Evolutionary conservation across 2,329 filamentous ascomycete genomes (phyloP), one percentile per base, ranked within the genome.

Genomic region (Sporothrix euskadiensis): DNA sequence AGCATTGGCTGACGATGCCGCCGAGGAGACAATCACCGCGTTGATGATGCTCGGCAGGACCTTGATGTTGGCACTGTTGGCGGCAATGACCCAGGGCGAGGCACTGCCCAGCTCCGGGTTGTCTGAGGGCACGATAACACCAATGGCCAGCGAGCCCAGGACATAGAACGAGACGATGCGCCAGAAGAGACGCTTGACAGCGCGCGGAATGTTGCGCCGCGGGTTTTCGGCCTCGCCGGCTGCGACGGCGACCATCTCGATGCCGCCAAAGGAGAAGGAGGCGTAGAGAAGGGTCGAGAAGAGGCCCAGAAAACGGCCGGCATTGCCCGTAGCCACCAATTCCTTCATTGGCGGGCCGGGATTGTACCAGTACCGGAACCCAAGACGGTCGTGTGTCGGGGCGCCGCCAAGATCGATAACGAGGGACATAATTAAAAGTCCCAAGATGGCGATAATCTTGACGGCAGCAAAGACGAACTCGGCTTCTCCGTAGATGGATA

Each of bases 1-100:
- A 76, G 91, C 89, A 76, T 93, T 94, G 0, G 88, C 89, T 0
- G 91, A 86, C 0, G 90, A 93, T 81, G 90, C 0, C 90, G 90
- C 0, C 10, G 90, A 91, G 0, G 89, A 92, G 75, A 94, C 85
- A 76, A 94, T 90, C 30, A 94, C 85, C 47, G 91, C 91, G 79
- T 94, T 94, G 81, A 94, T 89, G 69, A 94, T 87, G 10, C 88
- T 89, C 0, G 91, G 90, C 3, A 94, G 86, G 4, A 86, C 90
- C 6, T 84, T 84, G 74, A 94, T 90, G 0, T 90, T 88, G 1
- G 91, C 91, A 44, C 88, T 86, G 19, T 86, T 84, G 47, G 91
- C 88, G 22, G 91, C 92, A 75, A 75, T 92, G 74, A 94, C 91
- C 76, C 90, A 92, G 12, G 90, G 91, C 79, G 80, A 83, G 77